Evolutionary conservation across 306 rosid species (phyloP).

Genomic region (Hippophae tibetana): DNA sequence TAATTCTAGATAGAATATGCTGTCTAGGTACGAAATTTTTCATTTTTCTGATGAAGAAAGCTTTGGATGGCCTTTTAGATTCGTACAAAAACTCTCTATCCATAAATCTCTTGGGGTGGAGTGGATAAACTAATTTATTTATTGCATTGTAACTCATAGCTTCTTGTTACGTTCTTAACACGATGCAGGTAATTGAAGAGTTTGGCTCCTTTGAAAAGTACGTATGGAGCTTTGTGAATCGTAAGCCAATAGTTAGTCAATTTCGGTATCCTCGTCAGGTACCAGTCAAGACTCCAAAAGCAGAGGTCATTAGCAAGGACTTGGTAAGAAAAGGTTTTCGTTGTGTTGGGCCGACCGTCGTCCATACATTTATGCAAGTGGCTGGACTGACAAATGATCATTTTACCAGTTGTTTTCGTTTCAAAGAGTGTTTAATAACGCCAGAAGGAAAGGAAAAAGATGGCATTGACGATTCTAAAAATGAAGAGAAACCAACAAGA

Average conservation of each 20-base stretch:
- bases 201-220: conserved; percentile 62
- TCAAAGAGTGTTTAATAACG: too few relatives aligned
- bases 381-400: conserved; percentile 78
- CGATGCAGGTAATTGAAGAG: conserved; percentile 42
- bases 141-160: too few relatives aligned
- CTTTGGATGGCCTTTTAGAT: too few relatives aligned
- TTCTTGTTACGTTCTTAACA: not conserved
- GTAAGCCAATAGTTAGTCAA: conserved; percentile 62
- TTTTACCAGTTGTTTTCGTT: conserved; percentile 58
- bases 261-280: conserved; percentile 63
- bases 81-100: too few relatives aligned
- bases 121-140: too few relatives aligned
- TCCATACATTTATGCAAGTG: conserved; percentile 76
- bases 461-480: too few relatives aligned
- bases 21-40: too few relatives aligned
- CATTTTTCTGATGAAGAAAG: too few relatives aligned
- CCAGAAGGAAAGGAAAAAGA: too few relatives aligned
- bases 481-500: too few relatives aligned
- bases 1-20: too few relatives aligned
- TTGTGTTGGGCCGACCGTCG: conserved; percentile 70
- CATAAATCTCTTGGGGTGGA: too few relatives aligned
- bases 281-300: conserved; percentile 82
- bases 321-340: conserved; percentile 63
- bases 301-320: conserved; percentile 78
- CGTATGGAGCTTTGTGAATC: conserved; percentile 73